phyloP scores from a whole-genome alignment of 108 stramenopile species.

The Fistulifera pelliculosa region DNA sequence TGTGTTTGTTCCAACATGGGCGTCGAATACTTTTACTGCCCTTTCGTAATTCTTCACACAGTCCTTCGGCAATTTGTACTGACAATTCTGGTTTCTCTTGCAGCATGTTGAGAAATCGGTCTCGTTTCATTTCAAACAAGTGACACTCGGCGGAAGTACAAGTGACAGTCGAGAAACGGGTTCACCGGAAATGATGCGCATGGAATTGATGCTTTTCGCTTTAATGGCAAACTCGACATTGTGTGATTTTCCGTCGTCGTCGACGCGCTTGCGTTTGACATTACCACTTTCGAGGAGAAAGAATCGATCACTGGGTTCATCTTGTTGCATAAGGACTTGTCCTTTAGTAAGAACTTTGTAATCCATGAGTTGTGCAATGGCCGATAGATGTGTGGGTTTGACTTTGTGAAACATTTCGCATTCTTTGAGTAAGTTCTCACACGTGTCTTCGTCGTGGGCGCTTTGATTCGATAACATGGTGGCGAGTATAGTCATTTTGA shows the following conservation, averaged over 20 bases:
- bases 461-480: constrained; percentile 1
- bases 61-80: constrained; percentile 20
- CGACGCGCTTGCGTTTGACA: constrained; percentile 16
- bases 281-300: constrained; percentile 33
- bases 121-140: constrained; percentile 34
- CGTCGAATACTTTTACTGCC: constrained; percentile 27
- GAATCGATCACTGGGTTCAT: constrained; percentile 23
- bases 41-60: constrained; percentile 23
- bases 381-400: constrained; percentile 11
- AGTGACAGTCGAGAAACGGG: constrained; percentile 22
- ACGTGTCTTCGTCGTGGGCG: constrained; percentile 15
- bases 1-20: constrained; percentile 41
- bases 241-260: constrained; percentile 18
- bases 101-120: constrained; percentile 16
- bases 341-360: constrained; percentile 13
- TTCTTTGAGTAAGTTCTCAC: constrained; percentile 18
- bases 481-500: background rate
- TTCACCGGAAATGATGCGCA: constrained; percentile 29
- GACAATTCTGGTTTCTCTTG: constrained; percentile 24
- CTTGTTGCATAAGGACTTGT: constrained; percentile 25
- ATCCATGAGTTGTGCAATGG: constrained; percentile 23
- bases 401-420: constrained; percentile 42
- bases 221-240: constrained; percentile 36
- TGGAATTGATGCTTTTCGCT: constrained; percentile 30
- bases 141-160: constrained; percentile 24